Conservation (phyloP, 2,329 filamentous ascomycete genomes). For the Microcera coccophila region DNA sequence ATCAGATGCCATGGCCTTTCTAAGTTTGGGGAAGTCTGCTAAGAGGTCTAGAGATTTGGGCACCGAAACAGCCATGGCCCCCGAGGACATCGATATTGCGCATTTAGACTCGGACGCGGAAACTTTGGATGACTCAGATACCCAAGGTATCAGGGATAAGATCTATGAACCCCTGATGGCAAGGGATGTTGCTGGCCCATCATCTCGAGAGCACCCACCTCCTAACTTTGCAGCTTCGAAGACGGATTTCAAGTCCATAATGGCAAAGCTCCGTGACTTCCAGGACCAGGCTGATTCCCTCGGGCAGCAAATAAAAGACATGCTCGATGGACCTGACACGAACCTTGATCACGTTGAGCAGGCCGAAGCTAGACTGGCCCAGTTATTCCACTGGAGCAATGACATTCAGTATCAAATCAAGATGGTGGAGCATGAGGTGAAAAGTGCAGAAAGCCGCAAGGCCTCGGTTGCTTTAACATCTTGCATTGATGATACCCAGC, state of each 20-base stretch:
- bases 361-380: slow-evolving; percentile 25
- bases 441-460: slow-evolving; percentile 28
- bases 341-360: slow-evolving; percentile 25
- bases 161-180: neutral
- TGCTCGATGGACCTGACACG: slow-evolving; percentile 23
- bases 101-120: slow-evolving; percentile 30
- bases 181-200: neutral
- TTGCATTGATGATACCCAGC: slow-evolving; percentile 17
- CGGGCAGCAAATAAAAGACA: slow-evolving; percentile 28
- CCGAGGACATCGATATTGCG: slow-evolving; percentile 51
- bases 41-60: neutral
- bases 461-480: slow-evolving; percentile 16
- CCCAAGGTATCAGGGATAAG: slow-evolving; percentile 16
- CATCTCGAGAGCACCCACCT: slow-evolving; percentile 4
- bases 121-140: slow-evolving; percentile 23
- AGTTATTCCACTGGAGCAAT: slow-evolving; percentile 30
- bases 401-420: slow-evolving; percentile 35
- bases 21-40: neutral
- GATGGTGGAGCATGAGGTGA: slow-evolving; percentile 35
- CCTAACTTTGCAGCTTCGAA: slow-evolving; percentile 28
- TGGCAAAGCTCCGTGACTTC: slow-evolving; percentile 31
- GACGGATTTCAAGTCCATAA: slow-evolving; percentile 32
- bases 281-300: slow-evolving; percentile 30
- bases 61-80: slow-evolving; percentile 26
- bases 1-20: neutral